These are phyloP conservation scores for Tylopilus rubrobrunneus DNA, from an alignment of 768 basidiomycete species.

Conservation along the genomic window DNA sequence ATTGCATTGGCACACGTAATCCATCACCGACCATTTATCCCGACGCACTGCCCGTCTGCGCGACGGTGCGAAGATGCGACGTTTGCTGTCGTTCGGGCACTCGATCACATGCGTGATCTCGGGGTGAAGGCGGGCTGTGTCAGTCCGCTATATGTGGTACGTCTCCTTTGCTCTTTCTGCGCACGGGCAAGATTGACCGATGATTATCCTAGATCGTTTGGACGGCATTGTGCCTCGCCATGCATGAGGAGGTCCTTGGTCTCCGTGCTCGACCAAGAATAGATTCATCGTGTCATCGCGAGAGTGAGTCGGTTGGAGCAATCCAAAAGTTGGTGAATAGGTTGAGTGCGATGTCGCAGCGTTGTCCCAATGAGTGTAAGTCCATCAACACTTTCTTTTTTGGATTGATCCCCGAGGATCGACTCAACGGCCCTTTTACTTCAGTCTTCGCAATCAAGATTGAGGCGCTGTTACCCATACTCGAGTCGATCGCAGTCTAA, in stretches of 20 bases:
- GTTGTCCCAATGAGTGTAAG: conserved; percentile 20
- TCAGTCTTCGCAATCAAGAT: conserved; percentile 22
- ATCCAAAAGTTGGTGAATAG: conserved; percentile 15
- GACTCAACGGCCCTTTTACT: not conserved
- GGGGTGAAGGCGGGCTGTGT: not conserved
- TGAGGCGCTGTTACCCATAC: conserved; percentile 16
- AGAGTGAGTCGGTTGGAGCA: conserved; percentile 9
- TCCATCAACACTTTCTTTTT: not conserved
- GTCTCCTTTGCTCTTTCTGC: not conserved
- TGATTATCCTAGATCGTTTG: conserved; percentile 18
- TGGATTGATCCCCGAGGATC: not conserved
- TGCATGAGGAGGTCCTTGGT: conserved; percentile 22
- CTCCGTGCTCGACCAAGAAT: conserved; percentile 11
- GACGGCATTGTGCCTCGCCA: conserved; percentile 16
- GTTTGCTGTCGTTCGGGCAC: conserved; percentile 7
- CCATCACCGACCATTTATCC: conserved; percentile 21
- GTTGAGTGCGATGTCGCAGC: conserved; percentile 17
- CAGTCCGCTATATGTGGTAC: conserved; percentile 20
- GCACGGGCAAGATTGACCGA: not conserved
- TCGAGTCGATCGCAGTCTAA: not conserved
- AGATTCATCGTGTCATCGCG: conserved; percentile 5
- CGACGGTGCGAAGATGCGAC: conserved; percentile 16
- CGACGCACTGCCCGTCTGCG: conserved; percentile 12
- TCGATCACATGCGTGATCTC: conserved; percentile 14
- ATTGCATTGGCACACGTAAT: conserved; percentile 24